A percentile compares a stretch with the other conserved stretches of the same genome.
Evolutionary conservation across 1,284 basidiomycete genomes (phyloP).

Genomic region (Ganoderma leucocontextum): DNA sequence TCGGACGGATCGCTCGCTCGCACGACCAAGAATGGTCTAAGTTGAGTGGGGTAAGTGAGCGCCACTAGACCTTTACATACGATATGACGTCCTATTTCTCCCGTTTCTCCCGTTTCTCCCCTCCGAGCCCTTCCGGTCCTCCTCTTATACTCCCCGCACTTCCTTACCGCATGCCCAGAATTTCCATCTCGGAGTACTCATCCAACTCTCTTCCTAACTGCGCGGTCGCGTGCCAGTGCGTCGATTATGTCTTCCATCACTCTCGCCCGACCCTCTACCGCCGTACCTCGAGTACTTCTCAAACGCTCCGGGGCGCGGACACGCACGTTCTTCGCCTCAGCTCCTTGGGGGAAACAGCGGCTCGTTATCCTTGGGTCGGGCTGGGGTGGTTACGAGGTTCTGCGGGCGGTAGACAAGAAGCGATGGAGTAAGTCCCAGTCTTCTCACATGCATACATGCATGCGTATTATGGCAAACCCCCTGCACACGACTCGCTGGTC

Average conservation of each 20-base stretch:
- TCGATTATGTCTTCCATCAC: neutral
- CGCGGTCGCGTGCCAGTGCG: neutral
- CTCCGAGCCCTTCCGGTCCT: slow-evolving; percentile 21
- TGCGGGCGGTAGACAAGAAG: slow-evolving; percentile 71
- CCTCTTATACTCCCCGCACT: neutral
- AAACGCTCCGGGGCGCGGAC: slow-evolving; percentile 24
- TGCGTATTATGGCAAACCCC: neutral
- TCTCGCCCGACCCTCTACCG: neutral
- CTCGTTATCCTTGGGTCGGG: slow-evolving; percentile 87
- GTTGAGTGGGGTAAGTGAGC: neutral
- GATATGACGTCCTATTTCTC: slow-evolving; percentile 28
- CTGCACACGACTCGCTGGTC: neutral
- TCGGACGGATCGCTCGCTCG: neutral
- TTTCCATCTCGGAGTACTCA: slow-evolving; percentile 5
- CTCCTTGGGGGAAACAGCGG: slow-evolving; percentile 55
- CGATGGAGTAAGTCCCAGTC: slow-evolving; percentile 60
- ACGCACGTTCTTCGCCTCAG: slow-evolving; percentile 39
- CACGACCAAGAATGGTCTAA: neutral
- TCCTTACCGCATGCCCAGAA: neutral
- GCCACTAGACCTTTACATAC: slow-evolving; percentile 2
- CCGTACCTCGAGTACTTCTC: neutral
- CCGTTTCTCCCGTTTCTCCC: slow-evolving; percentile 16
- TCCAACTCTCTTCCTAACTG: neutral
- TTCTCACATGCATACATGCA: neutral
- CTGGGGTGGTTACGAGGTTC: slow-evolving; percentile 85